A percentile compares a stretch with the other conserved stretches of the same genome.
These are phyloP conservation scores for Haberlea rhodopensis DNA, from an alignment of 257 asterid species.

Conservation along the genomic window DNA sequence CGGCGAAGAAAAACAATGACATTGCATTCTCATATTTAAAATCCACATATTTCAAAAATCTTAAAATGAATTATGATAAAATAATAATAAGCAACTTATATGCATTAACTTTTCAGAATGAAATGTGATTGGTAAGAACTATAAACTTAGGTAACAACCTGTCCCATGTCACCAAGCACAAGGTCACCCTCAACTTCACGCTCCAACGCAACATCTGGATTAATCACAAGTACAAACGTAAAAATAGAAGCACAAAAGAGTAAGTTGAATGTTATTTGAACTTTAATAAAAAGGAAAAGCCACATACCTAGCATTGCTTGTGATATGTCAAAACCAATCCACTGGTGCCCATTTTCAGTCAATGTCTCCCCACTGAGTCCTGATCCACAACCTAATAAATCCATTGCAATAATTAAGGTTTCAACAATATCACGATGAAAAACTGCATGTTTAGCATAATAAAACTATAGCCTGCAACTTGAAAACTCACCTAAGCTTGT, in stretches of 20 bases:
- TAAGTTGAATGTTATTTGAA: conserved; percentile 9
- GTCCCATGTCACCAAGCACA: conserved; percentile 90
- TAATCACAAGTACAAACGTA: conserved; percentile 14
- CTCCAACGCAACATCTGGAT: conserved; percentile 79
- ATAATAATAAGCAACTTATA: no score
- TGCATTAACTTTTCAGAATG: not conserved
- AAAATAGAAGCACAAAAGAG: conserved; percentile 9
- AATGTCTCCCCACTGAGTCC: conserved; percentile 95
- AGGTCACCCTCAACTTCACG: conserved; percentile 93
- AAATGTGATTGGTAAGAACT: conserved; percentile 1
- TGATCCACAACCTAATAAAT: conserved; percentile 83
- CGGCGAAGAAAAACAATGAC: not conserved
- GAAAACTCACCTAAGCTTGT: not conserved
- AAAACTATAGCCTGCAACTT: not conserved
- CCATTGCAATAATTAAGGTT: conserved; percentile 2
- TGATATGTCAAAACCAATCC: conserved; percentile 96
- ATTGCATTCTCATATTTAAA: not conserved
- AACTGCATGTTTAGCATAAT: not conserved
- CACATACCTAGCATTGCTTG: conserved; percentile 76
- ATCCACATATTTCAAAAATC: not conserved
- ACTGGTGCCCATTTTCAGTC: conserved; percentile 83
- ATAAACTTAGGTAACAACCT: conserved; percentile 41
- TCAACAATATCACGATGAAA: not conserved
- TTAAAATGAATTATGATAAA: no score
- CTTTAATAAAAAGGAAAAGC: not conserved